Conservation (phyloP, 2,329 filamentous ascomycete genomes). For the Albophoma yamanashiensis region DNA sequence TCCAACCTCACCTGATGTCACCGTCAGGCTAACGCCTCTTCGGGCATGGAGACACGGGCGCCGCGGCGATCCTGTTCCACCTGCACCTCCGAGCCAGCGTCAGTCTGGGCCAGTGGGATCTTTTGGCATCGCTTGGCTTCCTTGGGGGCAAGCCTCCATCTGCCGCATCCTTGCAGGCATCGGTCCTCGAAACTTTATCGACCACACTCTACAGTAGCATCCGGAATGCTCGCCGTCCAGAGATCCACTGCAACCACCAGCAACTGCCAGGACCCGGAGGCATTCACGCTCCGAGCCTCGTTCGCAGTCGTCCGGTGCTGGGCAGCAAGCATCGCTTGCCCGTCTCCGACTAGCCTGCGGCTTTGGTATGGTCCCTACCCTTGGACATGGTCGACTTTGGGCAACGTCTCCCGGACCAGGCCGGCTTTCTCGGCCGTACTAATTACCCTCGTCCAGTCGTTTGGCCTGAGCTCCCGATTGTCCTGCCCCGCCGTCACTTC, state of each 20-base stretch:
- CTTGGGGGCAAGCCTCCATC: conserved; percentile 2
- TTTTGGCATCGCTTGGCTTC: background rate
- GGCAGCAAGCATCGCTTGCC: background rate
- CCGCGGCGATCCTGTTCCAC: background rate
- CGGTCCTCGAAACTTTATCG: conserved; percentile 12
- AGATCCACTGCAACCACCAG: conserved; percentile 8
- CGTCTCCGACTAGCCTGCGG: background rate
- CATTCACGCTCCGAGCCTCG: background rate
- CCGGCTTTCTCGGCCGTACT: background rate
- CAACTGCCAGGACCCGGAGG: background rate
- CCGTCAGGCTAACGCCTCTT: background rate
- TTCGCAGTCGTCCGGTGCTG: background rate
- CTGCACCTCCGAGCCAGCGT: background rate
- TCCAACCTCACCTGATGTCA: conserved; percentile 4
- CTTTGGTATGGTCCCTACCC: background rate
- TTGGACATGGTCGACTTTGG: background rate
- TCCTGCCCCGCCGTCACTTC: background rate
- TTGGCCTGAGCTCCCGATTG: background rate
- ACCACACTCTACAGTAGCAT: conserved; percentile 13
- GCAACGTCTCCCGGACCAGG: background rate
- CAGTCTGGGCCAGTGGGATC: background rate
- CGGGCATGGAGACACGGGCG: background rate
- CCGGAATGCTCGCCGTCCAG: conserved; percentile 15
- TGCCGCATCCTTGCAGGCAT: conserved; percentile 7
- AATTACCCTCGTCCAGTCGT: background rate